Evolutionary conservation across 1,284 basidiomycete genomes (phyloP).

Genomic region (Ustilago cynodontis): DNA sequence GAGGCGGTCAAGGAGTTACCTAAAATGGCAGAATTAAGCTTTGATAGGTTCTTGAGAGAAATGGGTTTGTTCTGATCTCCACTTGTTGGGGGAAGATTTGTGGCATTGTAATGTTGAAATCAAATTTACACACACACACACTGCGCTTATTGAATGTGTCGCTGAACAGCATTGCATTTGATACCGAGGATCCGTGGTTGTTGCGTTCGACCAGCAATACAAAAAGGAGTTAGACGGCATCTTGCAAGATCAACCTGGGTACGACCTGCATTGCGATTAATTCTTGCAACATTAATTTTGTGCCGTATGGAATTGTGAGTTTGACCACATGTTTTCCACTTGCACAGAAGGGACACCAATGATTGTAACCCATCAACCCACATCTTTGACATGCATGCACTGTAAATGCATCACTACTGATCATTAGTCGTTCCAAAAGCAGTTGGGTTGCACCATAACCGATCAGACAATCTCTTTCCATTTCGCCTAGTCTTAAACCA

Average conservation of each 20-base stretch:
- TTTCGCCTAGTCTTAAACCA: constrained; percentile 95
- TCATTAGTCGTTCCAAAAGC: constrained; percentile 95
- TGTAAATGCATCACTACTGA: constrained; percentile 89
- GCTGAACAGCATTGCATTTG: no score
- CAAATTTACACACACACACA: no score
- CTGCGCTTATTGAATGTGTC: no score
- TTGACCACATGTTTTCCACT: constrained; percentile 95
- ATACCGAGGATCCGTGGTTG: no score
- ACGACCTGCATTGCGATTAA: constrained; percentile 75
- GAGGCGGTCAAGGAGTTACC: constrained; percentile 57
- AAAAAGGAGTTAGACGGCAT: constrained; percentile 25
- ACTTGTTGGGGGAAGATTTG: no score
- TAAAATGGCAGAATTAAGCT: constrained; percentile 49
- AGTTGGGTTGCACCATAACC: constrained; percentile 84
- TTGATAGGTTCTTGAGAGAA: constrained; percentile 41
- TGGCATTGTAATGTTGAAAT: no score
- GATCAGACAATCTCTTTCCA: constrained; percentile 88
- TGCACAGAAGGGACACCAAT: constrained; percentile 78
- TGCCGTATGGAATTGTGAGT: constrained; percentile 97
- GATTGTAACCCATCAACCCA: constrained; percentile 91
- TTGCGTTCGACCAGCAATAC: no score
- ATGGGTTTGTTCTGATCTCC: constrained; percentile 40
- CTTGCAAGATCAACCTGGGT: constrained; percentile 71
- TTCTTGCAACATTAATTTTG: constrained; percentile 97
- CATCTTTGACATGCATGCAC: constrained; percentile 95